Evolutionary conservation across 2,329 filamentous ascomycete genomes (phyloP), one percentile per base, ranked within the genome.

Genomic region (Talaromyces amestolkiae): DNA sequence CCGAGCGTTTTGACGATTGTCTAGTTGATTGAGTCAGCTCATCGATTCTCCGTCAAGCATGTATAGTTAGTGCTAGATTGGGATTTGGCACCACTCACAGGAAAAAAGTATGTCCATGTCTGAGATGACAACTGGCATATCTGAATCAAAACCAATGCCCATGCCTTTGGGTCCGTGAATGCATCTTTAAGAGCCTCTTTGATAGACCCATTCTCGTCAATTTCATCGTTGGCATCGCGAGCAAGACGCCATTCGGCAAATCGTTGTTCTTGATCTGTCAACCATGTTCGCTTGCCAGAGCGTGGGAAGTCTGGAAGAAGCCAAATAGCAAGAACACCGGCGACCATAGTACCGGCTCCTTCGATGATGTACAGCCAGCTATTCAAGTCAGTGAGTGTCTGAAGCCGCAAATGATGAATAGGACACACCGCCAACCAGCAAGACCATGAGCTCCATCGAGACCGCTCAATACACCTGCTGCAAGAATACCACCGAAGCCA

Each of bases 341-440:
- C 68, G 63, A 73, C 69, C 69, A 79, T 63, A 17, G 77, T 80
- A 6, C 74, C 70, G 1, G 74, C 66, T 3, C 77, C 78, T 68
- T 80, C 77, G 8, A 80, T 76, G 15, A 81, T 75, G 58, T 80
- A 82, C 3, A 81, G 69, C 69, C 70, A 70, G 49, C 45, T 66
- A 1, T 17, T 39, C 11, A 4, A 64, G 17, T 43, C 41, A 43
- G 41, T 19, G 6, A 43, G 7, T 3, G 17, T 43, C 3, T 19
- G 39, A 43, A 17, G 9, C 39, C 10, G 39, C 0, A 17, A 19
- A 43, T 43, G 8, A 43, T 3, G 1, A 0, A 43, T 15, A 43
- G 8, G n/a, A 43, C 41, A n/a, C 3, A 43, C 41, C 41, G 41
- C 41, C 41, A 43, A 3, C 41, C 41, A 9, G 41, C 41, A 19